Base-by-base conservation (phyloP, 495 filamentous ascomycete genomes). In the Daldinia decipiens region DNA sequence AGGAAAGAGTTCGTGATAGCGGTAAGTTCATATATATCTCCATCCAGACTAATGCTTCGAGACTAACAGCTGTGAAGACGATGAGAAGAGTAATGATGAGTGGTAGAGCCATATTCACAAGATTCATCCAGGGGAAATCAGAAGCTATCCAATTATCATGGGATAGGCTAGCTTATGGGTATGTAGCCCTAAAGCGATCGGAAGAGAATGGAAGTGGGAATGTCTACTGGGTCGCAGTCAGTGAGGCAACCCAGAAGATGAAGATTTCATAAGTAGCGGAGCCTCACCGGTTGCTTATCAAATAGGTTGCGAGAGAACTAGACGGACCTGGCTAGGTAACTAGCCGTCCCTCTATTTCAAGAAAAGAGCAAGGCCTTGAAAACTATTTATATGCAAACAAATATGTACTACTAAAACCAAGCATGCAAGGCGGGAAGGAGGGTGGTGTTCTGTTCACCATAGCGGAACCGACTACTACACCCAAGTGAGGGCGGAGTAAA, bases 1-100 rank as follows among this genome's bases (percentile, higher is more conserved):
- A 97, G 82, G 86, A 91, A 81, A 95, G 94, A 84, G 94, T 97
- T 75, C 90, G 91, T 77, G 87, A 89, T 76, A 95, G 92, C 82
- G 94, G 94, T 98, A 90, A 87, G 93, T 90, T 54, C 55, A 24
- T 21, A 32, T 39, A 56, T 52, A 38, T 43, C 1, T 50, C 55
- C 15, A 21, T 43, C 24, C 7, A 60, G 26, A 27, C n/a, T n/a
- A 40, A 31, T 59, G 65, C 62, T 34, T 75, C 77, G 67, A 79
- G 75, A 67, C 66, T 80, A 59, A 80, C 63, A 15, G 1, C 12
- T n/a, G 50, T 36, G 36, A 62, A 92, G 89, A 94, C 82, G 92
- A 94, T 74, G 92, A 94, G 76, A 88, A 90, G 77, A 90, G 93
- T 72, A 87, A 91, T 59, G 91, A 94, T 72, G 91, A 93, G 79